Evolutionary conservation across 2,329 filamentous ascomycete species (phyloP).

Genomic region (Diaporthe sp.): DNA sequence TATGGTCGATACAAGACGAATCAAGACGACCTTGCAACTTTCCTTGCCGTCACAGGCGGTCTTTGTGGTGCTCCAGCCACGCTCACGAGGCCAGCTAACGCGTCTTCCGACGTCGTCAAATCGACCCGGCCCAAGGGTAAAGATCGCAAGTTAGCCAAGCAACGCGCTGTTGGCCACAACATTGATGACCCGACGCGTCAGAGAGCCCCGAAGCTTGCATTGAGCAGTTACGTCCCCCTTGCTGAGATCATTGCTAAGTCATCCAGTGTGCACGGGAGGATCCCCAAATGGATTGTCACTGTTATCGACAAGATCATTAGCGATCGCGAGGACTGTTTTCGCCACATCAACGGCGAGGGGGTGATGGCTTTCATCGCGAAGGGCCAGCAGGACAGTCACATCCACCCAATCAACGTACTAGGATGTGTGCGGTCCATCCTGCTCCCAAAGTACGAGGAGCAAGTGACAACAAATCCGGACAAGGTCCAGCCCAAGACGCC

Average conservation of each 20-base stretch:
- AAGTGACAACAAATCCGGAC: neutral
- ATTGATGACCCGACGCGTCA: conserved; percentile 14
- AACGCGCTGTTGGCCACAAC: neutral
- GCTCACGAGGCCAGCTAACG: neutral
- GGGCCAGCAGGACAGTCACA: conserved; percentile 19
- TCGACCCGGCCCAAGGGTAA: conserved; percentile 17
- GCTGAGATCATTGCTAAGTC: conserved; percentile 23
- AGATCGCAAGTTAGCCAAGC: conserved; percentile 28
- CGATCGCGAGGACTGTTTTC: conserved; percentile 22
- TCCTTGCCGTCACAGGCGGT: conserved; percentile 14
- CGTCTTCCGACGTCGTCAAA: neutral
- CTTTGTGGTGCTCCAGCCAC: conserved; percentile 13
- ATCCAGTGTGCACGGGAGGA: conserved; percentile 2
- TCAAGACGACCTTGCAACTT: conserved; percentile 27
- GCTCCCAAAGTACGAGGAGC: neutral
- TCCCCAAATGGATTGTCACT: conserved; percentile 11
- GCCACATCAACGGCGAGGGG: conserved; percentile 16
- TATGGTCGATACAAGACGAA: conserved; percentile 28
- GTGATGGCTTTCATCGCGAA: neutral
- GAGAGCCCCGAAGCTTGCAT: conserved; percentile 5
- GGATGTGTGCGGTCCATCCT: neutral
- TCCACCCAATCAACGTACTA: conserved; percentile 20
- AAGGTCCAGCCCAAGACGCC: neutral
- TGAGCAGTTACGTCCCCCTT: conserved; percentile 18
- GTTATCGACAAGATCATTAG: conserved; percentile 13